Base-by-base conservation (phyloP, 176 grass and related monocot species). In the Raddia distichophylla region DNA sequence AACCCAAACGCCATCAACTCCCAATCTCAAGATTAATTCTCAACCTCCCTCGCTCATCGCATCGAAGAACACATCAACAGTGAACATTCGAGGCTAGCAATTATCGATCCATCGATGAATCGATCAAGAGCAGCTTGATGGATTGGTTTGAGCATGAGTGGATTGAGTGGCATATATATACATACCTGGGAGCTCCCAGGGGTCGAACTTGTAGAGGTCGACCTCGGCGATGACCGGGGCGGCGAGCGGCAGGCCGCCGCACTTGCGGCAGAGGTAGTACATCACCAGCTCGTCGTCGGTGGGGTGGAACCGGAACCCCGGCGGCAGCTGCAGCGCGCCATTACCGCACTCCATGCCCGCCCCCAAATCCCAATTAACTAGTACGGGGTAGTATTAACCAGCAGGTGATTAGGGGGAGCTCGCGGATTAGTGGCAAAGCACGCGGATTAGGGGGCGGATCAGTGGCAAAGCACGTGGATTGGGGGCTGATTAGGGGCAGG, bases 271-370 rank as follows among this genome's bases (percentile, higher is more conserved):
- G 7, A 97, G 87, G 89, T 97, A 97, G 89, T 90, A 66, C 68
- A 50, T 92, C 15, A 97, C 94, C 2, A 97, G 91, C 91, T 97
- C 94, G 12, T 97, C 91, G 82, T 97, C 94, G 0, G 94, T 97
- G 0, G 94, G 94, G 85, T 97, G 94, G 91, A 97, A 97, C 5
- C 94, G 85, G 89, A 97, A 97, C 6, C 94, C 94, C 2, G 89
- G 94, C 12, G 94, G 94, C 14, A 97, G 83, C 72, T 88, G 80
- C 49, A 97, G 79, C 56, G 82, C 91, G n/a, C 89, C 89, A 73
- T 27, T 27, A 27, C 84, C 89, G 80, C 74, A 56, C 71, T 87
- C 86, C 94, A 97, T 97, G 18, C 35, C 22, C 37, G 1, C 2
- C 37, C 37, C 37, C 37, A 40, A 40, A 27, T 27, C 27, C 27